A percentile compares a stretch with the other conserved stretches of the same genome.
Conservation (phyloP, 2,329 filamentous ascomycete species). For the Pleoardoris graminearum region DNA sequence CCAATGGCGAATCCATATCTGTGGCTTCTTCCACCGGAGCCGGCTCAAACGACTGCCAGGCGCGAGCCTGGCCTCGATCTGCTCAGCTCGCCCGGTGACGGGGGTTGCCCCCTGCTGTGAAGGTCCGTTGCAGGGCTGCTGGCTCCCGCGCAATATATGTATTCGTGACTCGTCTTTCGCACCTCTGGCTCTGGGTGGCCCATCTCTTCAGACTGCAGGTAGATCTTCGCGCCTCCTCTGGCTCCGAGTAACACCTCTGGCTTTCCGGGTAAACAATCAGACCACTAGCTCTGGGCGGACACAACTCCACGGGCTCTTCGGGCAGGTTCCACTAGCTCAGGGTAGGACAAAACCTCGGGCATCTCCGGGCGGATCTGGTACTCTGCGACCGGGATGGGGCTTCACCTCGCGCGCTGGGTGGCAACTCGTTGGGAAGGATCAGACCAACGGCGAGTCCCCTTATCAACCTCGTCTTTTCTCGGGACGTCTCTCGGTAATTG, state of each 20-base stretch:
- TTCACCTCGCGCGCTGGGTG: neutral
- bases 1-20: constrained; percentile 29
- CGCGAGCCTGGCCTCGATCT: constrained; percentile 29
- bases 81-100: constrained; percentile 22
- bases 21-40: constrained; percentile 38
- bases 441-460: neutral
- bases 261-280: neutral
- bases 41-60: constrained; percentile 25
- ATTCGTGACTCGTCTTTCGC: neutral
- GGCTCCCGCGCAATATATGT: neutral
- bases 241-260: constrained; percentile 1
- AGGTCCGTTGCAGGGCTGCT: constrained; percentile 18
- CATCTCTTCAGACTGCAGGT: neutral
- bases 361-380: neutral
- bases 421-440: neutral
- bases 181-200: neutral
- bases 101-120: constrained; percentile 34
- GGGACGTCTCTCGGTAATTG: neutral
- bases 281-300: neutral
- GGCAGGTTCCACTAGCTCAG: neutral
- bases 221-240: neutral
- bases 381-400: neutral
- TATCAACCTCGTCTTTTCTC: neutral
- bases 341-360: neutral
- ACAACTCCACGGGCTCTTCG: neutral